A percentile compares a stretch with the other conserved stretches of the same genome.
These are phyloP conservation scores for Starmerella etchellsii DNA, from an alignment of 805 yeast species.

Conservation along the genomic window DNA sequence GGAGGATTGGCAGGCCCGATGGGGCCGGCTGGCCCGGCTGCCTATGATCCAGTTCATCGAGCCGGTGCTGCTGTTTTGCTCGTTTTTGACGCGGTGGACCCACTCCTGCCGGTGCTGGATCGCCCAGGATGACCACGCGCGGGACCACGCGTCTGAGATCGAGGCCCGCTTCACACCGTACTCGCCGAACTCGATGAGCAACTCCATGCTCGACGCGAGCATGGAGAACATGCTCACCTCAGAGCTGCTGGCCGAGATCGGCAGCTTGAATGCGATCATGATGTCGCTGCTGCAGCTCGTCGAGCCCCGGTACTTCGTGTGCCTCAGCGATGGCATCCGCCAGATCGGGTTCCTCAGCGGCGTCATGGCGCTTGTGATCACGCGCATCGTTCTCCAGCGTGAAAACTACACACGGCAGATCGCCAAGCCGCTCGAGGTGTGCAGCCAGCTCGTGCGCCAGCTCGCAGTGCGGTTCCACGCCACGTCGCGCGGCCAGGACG, in stretches of 20 bases:
- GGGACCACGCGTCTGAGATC: background rate
- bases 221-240: slow-evolving; percentile 3
- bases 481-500: slow-evolving; percentile 11
- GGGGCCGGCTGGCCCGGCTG: slow-evolving; percentile 57
- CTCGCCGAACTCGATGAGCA: background rate
- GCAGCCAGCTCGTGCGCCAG: slow-evolving; percentile 2
- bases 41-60: slow-evolving; percentile 65
- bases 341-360: slow-evolving; percentile 26
- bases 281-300: slow-evolving; percentile 32
- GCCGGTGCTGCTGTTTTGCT: slow-evolving; percentile 52
- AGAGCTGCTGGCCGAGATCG: slow-evolving; percentile 29
- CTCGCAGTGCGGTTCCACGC: slow-evolving; percentile 6
- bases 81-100: slow-evolving; percentile 17
- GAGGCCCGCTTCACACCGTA: background rate
- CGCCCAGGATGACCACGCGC: background rate
- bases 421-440: background rate
- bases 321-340: slow-evolving; percentile 59
- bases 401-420: background rate
- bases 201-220: background rate
- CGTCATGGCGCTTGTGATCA: slow-evolving; percentile 8
- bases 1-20: slow-evolving; percentile 50
- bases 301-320: slow-evolving; percentile 48
- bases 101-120: slow-evolving; percentile 1
- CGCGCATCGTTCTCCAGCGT: background rate
- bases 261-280: slow-evolving; percentile 34